phyloP scores from a whole-genome alignment of 371 early-diverging fungal genomes.

The Mortierella polycephala region DNA sequence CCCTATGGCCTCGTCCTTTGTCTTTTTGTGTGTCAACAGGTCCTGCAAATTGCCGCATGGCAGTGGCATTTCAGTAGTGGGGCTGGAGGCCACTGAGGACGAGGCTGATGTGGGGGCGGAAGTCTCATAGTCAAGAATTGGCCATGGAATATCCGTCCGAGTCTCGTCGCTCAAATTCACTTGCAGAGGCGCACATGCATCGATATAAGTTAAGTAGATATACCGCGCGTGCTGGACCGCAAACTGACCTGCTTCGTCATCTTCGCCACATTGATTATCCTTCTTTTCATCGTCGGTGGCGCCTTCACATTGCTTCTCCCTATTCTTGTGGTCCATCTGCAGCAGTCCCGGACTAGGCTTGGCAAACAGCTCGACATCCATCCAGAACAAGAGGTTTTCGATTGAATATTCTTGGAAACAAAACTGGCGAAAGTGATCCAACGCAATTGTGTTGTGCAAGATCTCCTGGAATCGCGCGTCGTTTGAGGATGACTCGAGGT shows the following conservation, averaged over 20 bases:
- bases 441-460: conserved; percentile 60
- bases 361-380: conserved; percentile 67
- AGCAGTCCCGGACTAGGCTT: conserved; percentile 21
- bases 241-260: conserved; percentile 31
- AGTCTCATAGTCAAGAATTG: conserved; percentile 27
- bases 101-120: not conserved
- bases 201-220: conserved; percentile 65
- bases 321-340: conserved; percentile 4
- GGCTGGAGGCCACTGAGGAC: not conserved
- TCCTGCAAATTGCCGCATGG: no score
- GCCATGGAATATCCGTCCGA: conserved; percentile 58
- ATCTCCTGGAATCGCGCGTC: conserved; percentile 61
- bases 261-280: conserved; percentile 8
- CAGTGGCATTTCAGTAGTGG: no score
- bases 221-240: conserved; percentile 59
- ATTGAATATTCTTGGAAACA: conserved; percentile 66
- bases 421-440: conserved; percentile 65
- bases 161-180: conserved; percentile 68
- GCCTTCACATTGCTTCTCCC: not conserved
- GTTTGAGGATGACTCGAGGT: conserved; percentile 44
- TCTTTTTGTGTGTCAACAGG: not conserved
- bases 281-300: conserved; percentile 10
- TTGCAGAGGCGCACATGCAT: conserved; percentile 60
- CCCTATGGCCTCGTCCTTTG: conserved; percentile 15
- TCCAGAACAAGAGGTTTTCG: conserved; percentile 69